These are phyloP conservation scores for Cicer judaicum DNA, from an alignment of 306 rosid species.

Conservation along the genomic window DNA sequence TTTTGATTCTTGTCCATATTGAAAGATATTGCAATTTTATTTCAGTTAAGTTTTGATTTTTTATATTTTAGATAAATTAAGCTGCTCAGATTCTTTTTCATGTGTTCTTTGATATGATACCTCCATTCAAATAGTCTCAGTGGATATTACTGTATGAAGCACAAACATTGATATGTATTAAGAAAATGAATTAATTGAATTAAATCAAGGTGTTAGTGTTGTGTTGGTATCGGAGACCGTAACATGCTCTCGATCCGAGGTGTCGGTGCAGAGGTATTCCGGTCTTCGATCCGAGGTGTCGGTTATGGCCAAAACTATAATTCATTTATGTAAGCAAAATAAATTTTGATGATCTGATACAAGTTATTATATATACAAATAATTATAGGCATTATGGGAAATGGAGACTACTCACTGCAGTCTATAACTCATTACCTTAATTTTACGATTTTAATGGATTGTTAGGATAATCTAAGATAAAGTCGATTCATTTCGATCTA, in stretches of 20 bases:
- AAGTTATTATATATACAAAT: not conserved
- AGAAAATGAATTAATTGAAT: no score
- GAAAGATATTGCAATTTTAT: not conserved
- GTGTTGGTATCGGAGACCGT: no score
- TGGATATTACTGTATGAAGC: not conserved
- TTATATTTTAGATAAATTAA: not conserved
- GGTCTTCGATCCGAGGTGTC: not conserved
- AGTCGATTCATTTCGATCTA: constrained; percentile 6
- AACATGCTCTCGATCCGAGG: no score
- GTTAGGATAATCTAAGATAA: not conserved
- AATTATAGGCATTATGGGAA: not conserved
- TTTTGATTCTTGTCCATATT: not conserved
- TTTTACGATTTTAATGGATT: constrained; percentile 10
- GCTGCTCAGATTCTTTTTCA: constrained; percentile 10
- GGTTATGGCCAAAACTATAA: not conserved
- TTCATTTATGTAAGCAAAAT: constrained; percentile 23
- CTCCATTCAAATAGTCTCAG: not conserved
- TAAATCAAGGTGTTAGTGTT: no score
- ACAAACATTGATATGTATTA: no score
- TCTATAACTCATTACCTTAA: not conserved
- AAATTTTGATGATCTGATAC: constrained; percentile 20
- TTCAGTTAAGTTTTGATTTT: constrained; percentile 12
- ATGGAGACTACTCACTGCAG: not conserved
- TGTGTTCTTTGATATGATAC: constrained; percentile 21
- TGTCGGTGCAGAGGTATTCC: no score